Base-by-base conservation (phyloP, 208 protist genomes). In the Acanthamoeba sp. region DNA sequence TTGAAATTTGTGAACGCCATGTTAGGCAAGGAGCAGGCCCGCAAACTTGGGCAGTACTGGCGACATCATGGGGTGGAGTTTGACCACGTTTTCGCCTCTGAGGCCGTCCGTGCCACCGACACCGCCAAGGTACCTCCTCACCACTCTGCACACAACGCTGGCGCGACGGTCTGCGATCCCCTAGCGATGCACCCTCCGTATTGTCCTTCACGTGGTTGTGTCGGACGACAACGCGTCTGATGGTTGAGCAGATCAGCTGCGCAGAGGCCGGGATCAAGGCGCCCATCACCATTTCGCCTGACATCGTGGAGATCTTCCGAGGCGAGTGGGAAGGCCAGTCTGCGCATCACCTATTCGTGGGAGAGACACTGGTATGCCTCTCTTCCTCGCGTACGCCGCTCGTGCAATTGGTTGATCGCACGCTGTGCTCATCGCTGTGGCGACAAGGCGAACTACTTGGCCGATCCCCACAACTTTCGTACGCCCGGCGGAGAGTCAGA, bases 231-330 rank as follows among this genome's bases (percentile, higher is more conserved):
- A n/a, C n/a, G n/a, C n/a, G n/a, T n/a, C n/a, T n/a, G 29, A 38
- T 24, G 34, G 20, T 10, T 0, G 64, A 24, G 27, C 20, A 62
- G 80, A 55, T 88, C 16, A 62, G 48, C 48, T 88, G 80, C 45
- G 80, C 59, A 4, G 80, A n/a, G 48, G 80, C 80, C 50, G 80
- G 80, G 5, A 88, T 88, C 45, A 16, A 55, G 50, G 24, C 45
- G 4, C 45, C 80, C 80, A 88, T 88, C 80, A 88, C 80, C n/a
- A 55, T 64, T 27, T 42, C 32, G 14, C 48, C 42, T 5, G 80
- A 88, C n/a, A 88, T 88, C 27, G 80, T 88, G 80, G 80, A 88
- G 50, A 88, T 88, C 29, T 42, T 45, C 48, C 80, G 80, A 40
- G 80, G 80, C 9, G 80, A 52, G 16, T 88, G 80, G 42, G 80